Evolutionary conservation across 2,329 filamentous ascomycete species (phyloP), one percentile per base, ranked within the genome.

Genomic region (Leptographium radiaticola): DNA sequence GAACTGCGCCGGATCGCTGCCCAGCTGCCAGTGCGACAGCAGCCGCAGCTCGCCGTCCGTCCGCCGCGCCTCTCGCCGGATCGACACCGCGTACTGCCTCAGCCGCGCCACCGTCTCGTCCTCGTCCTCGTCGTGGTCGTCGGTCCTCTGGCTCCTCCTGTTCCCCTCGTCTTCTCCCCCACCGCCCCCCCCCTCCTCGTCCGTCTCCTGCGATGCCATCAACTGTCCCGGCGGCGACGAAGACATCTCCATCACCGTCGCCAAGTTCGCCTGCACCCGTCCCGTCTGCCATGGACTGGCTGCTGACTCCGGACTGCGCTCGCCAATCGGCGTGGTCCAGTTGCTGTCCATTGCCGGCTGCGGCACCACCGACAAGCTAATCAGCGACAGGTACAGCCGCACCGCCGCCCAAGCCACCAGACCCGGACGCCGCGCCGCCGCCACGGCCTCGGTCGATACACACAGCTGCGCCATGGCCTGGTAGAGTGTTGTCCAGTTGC

Each of bases 1-100:
- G 58, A 67, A 70, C 18, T 62, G 51, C 5, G 57, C 53, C 15
- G 69, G 68, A 56, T 70, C 62, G 25, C 52, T 55, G n/a, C 65
- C 66, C n/a, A 63, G 60, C 18, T 63, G 62, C 69, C 69, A 71
- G 44, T 68, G 62, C 1, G 63, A 60, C 4, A 69, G 53, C 18
- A 70, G 51, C 12, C 60, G 60, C n/a, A 62, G 59, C 42, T 61
- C 59, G 9, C 57, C 61, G 0, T 46, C 53, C 6, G 57, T 57
- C 34, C 60, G 53, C 2, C 64, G 62, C 38, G 61, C 59, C 34
- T 59, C 61, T 4, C 63, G 58, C 48, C 59, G 62, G 25, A 68
- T 63, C 2, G 62, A 64, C 31, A 62, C 53, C 1, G 64, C 61
- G 55, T 68, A 69, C 50, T 64, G 63, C 7, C 67, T 65, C 43